Base-by-base conservation (phyloP, 331 rosid genomes). In the Acacia concinna region DNA sequence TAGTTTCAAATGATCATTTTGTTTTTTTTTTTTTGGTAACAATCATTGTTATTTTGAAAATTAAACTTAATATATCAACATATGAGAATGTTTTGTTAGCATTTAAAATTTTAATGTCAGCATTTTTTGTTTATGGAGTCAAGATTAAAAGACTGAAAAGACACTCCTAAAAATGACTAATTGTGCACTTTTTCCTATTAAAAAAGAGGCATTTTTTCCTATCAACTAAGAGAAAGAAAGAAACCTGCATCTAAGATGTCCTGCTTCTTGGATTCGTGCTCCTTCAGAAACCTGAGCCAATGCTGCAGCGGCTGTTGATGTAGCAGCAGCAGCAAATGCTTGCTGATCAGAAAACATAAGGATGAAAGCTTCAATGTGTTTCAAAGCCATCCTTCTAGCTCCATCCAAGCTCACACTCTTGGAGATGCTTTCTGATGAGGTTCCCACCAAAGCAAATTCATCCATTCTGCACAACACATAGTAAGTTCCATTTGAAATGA, bases 231-330 rank as follows among this genome's bases (percentile, higher is more conserved):
- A 14, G 40, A 62, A n/a, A 54, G 80, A 87, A 51, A 63, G 57
- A 73, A 82, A 96, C 99, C 99, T 96, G 99, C 99, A 96, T 91
- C 99, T 89, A 57, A 96, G 86, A 88, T 96, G 99, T 71, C 99
- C 98, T 9, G 99, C 97, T 88, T 96, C 99, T 81, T 87, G 97
- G 81, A 96, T 96, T 51, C 99, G 97, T 46, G 98, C 94, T 41
- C 92, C 92, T 85, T 93, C 98, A 4, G 98, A 91, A 70, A 96
- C 98, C 81, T 89, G 98, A 3, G 94, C 89, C 84, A 93, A 85
- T 68, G 99, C 93, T n/a, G 97, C 94, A 47, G 98, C 97, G 20
- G 98, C 94, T 25, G 91, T 90, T 25, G 99, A 96, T 31, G 96
- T 87, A 65, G 99, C 88, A 76, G 99, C 98, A 66, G 89, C 88